Percentiles rank a stretch among this genome's conserved stretches.
Evolutionary conservation across 768 basidiomycete species (phyloP).

Genomic region (Dentipellis fragilis): DNA sequence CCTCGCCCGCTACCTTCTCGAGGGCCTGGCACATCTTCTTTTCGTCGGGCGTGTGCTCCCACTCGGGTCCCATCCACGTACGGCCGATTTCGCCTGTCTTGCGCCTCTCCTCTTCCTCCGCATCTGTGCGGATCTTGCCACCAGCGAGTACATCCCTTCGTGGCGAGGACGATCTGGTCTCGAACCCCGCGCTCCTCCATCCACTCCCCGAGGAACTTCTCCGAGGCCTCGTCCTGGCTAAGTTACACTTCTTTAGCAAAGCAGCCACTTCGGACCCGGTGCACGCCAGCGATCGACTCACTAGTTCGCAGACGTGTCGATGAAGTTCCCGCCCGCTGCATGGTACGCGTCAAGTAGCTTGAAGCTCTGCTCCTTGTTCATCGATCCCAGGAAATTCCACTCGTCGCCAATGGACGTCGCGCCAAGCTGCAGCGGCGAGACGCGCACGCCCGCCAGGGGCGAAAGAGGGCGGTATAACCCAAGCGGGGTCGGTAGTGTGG

Average conservation of each 20-base stretch:
- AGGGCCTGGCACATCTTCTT: not conserved
- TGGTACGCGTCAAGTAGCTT: constrained; percentile 28
- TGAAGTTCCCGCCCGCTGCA: constrained; percentile 15
- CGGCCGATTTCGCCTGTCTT: constrained; percentile 27
- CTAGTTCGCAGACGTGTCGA: not conserved
- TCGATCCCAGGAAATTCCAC: constrained; percentile 23
- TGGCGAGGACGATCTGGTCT: constrained; percentile 24
- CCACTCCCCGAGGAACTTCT: constrained; percentile 31
- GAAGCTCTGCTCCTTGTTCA: constrained; percentile 25
- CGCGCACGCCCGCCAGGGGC: constrained; percentile 14
- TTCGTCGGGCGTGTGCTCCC: constrained; percentile 1
- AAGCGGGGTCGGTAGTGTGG: constrained; percentile 2
- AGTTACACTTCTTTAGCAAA: not conserved
- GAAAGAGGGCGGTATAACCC: constrained; percentile 12
- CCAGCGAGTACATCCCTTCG: constrained; percentile 25
- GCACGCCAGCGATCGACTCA: not conserved
- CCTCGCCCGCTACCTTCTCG: constrained; percentile 24
- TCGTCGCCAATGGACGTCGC: constrained; percentile 14
- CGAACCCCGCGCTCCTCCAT: constrained; percentile 22
- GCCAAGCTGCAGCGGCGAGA: constrained; percentile 19
- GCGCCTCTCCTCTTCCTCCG: constrained; percentile 22
- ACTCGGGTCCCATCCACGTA: not conserved
- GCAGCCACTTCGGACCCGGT: not conserved
- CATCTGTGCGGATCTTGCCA: constrained; percentile 29
- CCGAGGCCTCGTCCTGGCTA: constrained; percentile 16